A percentile compares a stretch with the other conserved stretches of the same genome.
Conservation (phyloP, 2,329 filamentous ascomycete species). For the Neospermospora avenae region DNA sequence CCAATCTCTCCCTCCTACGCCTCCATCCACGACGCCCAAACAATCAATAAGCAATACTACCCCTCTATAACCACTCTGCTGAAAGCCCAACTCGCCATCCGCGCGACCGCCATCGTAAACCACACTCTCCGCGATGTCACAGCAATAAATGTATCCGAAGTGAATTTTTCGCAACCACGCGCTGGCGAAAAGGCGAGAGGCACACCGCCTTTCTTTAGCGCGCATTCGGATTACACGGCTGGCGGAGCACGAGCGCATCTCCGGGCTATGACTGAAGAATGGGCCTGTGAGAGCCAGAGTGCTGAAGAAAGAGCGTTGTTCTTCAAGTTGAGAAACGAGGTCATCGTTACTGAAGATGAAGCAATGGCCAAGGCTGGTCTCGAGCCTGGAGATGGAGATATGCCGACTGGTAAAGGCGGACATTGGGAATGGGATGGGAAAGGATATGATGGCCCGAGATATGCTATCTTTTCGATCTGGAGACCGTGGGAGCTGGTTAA, state of each 20-base stretch:
- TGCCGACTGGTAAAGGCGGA: not conserved
- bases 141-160: not conserved
- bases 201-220: not conserved
- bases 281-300: not conserved
- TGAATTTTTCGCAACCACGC: not conserved
- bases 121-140: not conserved
- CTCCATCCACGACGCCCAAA: not conserved
- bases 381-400: not conserved
- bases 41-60: not conserved
- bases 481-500: constrained; percentile 5
- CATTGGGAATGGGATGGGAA: constrained; percentile 6
- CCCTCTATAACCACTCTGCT: not conserved
- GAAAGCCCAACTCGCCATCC: not conserved
- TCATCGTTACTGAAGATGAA: not conserved
- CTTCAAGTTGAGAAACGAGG: not conserved
- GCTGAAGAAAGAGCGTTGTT: not conserved
- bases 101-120: not conserved
- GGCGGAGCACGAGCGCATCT: not conserved
- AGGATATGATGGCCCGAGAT: not conserved
- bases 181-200: not conserved
- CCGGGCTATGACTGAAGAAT: not conserved
- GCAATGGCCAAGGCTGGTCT: not conserved
- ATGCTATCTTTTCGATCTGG: constrained; percentile 3
- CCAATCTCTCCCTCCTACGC: not conserved
- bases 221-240: not conserved